phyloP scores from a whole-genome alignment of 257 asterid genomes.

The Voacanga thouarsii region DNA sequence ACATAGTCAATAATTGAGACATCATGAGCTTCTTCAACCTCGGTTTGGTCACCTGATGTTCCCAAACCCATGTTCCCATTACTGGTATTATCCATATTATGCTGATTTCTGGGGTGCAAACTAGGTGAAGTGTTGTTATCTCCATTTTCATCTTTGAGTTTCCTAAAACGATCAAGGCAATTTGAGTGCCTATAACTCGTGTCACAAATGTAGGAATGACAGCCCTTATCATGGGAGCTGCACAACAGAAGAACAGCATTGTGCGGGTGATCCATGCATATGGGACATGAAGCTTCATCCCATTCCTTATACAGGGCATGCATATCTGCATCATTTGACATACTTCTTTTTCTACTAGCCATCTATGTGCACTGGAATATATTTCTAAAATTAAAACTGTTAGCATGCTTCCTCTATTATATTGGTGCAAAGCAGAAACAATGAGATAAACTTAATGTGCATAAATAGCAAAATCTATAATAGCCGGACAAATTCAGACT shows the following conservation, averaged over 20 bases:
- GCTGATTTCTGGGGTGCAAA: conserved; percentile 22
- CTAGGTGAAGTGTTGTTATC: conserved; percentile 28
- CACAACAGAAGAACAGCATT: conserved; percentile 89
- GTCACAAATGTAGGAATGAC: conserved; percentile 86
- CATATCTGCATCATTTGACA: conserved; percentile 63
- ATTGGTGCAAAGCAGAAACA: conserved; percentile 9
- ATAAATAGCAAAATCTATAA: not conserved
- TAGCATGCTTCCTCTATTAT: conserved; percentile 27
- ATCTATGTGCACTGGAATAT: conserved; percentile 70
- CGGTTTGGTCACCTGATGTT: conserved; percentile 21
- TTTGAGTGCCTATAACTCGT: conserved; percentile 92
- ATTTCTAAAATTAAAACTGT: conserved; percentile 51
- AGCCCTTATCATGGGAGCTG: conserved; percentile 82
- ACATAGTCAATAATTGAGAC: conserved; percentile 15
- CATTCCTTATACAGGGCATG: conserved; percentile 69
- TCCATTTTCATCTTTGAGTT: conserved; percentile 51
- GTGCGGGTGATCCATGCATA: conserved; percentile 87
- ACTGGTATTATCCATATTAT: conserved; percentile 14
- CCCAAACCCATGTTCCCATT: conserved; percentile 25
- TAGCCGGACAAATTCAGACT: not conserved
- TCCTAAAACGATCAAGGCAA: conserved; percentile 84
- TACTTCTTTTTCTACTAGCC: conserved; percentile 97
- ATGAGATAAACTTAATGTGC: not conserved
- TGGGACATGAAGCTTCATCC: conserved; percentile 91
- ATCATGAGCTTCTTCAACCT: conserved; percentile 16